phyloP scores from a whole-genome alignment of 1,139 yeast genomes.

The Yamadazyma dushanensis region DNA sequence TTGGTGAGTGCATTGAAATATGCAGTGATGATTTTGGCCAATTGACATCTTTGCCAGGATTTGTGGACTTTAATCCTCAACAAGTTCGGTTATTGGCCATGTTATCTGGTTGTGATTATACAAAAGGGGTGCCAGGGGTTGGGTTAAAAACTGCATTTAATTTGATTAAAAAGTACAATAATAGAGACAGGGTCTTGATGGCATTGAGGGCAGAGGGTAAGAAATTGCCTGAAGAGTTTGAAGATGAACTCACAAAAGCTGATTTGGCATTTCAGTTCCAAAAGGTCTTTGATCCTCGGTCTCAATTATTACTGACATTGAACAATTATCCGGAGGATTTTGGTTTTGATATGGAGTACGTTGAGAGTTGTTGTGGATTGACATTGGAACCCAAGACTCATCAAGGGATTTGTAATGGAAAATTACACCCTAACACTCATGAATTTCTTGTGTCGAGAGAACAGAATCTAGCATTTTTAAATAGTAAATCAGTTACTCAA shows the following conservation, averaged over 20 bases:
- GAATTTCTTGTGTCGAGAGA: conserved; percentile 48
- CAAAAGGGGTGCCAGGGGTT: conserved; percentile 78
- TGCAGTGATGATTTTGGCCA: conserved; percentile 50
- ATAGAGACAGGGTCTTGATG: conserved; percentile 55
- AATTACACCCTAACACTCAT: conserved; percentile 64
- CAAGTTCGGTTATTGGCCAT: conserved; percentile 80
- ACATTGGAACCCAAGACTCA: conserved; percentile 51
- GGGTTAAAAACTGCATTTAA: conserved; percentile 80
- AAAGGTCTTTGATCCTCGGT: conserved; percentile 74
- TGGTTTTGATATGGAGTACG: conserved; percentile 29
- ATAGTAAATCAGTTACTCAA: conserved; percentile 26
- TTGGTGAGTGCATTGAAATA: conserved; percentile 74
- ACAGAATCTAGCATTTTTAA: conserved; percentile 26
- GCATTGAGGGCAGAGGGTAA: conserved; percentile 67
- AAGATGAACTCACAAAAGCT: conserved; percentile 64
- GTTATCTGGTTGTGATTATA: conserved; percentile 93
- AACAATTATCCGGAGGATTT: conserved; percentile 52
- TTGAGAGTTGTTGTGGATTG: conserved; percentile 66
- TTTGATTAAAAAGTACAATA: conserved; percentile 51
- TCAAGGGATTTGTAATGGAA: conserved; percentile 60
- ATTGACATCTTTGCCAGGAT: conserved; percentile 46
- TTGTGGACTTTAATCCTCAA: conserved; percentile 47
- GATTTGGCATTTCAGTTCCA: conserved; percentile 81
- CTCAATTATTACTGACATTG: conserved; percentile 51
- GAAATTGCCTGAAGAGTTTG: conserved; percentile 57